phyloP scores from a whole-genome alignment of 306 rosid species.

The Dalbergia cochinchinensis region DNA sequence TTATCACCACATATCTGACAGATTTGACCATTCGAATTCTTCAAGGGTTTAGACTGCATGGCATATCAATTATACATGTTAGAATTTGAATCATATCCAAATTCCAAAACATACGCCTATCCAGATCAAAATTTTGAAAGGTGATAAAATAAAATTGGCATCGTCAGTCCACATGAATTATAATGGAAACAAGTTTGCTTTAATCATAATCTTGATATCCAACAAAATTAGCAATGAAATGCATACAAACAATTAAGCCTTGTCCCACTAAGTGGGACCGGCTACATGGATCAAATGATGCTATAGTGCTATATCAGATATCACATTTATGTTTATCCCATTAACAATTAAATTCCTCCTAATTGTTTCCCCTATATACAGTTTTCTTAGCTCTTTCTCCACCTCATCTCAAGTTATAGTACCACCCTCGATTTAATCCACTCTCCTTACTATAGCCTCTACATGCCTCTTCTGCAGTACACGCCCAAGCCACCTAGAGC shows the following conservation, averaged over 20 bases:
- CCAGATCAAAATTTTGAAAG: not conserved
- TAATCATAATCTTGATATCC: not conserved
- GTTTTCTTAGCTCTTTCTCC: too few relatives aligned
- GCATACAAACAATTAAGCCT: not conserved
- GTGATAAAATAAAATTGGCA: not conserved
- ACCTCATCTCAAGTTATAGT: too few relatives aligned
- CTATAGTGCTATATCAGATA: too few relatives aligned
- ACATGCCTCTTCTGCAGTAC: too few relatives aligned
- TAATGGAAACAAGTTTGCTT: not conserved
- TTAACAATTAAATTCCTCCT: too few relatives aligned
- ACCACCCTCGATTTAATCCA: too few relatives aligned
- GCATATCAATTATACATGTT: slow-evolving; percentile 29
- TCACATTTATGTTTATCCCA: too few relatives aligned
- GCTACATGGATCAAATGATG: too few relatives aligned
- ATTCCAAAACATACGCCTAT: slow-evolving; percentile 15
- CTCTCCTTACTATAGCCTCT: too few relatives aligned
- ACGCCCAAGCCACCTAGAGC: too few relatives aligned
- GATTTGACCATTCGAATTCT: slow-evolving; percentile 82
- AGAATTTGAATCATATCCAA: slow-evolving; percentile 29
- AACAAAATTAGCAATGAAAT: slow-evolving; percentile 25
- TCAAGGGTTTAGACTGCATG: slow-evolving; percentile 79
- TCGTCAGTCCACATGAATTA: not conserved
- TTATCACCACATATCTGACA: slow-evolving; percentile 94
- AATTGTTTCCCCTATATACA: too few relatives aligned
- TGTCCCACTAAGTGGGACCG: too few relatives aligned